Evolutionary conservation across 1,284 basidiomycete genomes (phyloP), one percentile per base, ranked within the genome.

Genomic region (Trametes polyzona): DNA sequence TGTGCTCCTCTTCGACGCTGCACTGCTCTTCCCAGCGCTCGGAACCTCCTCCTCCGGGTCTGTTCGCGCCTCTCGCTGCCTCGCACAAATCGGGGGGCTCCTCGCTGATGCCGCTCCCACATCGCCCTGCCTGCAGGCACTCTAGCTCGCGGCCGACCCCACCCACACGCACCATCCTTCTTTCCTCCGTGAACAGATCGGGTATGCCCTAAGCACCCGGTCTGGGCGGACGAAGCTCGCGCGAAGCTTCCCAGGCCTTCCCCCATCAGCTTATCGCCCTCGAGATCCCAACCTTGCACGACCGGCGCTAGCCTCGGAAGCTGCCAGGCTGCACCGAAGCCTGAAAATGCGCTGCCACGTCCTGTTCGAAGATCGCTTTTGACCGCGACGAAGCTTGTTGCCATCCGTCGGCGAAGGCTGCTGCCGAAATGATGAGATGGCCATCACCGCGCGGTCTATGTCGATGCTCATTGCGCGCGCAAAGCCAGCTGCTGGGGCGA

Each of bases 131-230:
- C 52, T 53, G 43, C 43, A 53, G 52, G 52, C 36, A 24, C 17
- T 24, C 30, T 24, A 35, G 52, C 43, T 26, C 41, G 52, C 46
- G 32, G 24, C 23, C 36, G 21, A 17, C 19, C n/a, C 14, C 39
- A 40, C 24, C 24, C 24, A 33, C 29, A 14, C 24, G 40, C 46
- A 23, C 41, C 47, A 33, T 49, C 11, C 43, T 21, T n/a, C 35
- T 44, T 10, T 30, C 16, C 54, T 51, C 55, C 59, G 59, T 57
- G 52, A 41, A 24, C 53, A 10, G 32, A 41, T 47, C 57, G 60
- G 60, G 51, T 51, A 62, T 62, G 39, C 36, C 21, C 49, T 62
- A 62, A 62, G 57, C 60, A 53, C 57, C n/a, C 59, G 55, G 37
- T 46, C 26, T 24, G 57, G 12, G 32, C 60, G 60, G 60, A 58